Percentiles rank a stretch among this genome's conserved stretches.
Conservation (phyloP, 208 protist species). For the Wallacemonas rigidus region DNA sequence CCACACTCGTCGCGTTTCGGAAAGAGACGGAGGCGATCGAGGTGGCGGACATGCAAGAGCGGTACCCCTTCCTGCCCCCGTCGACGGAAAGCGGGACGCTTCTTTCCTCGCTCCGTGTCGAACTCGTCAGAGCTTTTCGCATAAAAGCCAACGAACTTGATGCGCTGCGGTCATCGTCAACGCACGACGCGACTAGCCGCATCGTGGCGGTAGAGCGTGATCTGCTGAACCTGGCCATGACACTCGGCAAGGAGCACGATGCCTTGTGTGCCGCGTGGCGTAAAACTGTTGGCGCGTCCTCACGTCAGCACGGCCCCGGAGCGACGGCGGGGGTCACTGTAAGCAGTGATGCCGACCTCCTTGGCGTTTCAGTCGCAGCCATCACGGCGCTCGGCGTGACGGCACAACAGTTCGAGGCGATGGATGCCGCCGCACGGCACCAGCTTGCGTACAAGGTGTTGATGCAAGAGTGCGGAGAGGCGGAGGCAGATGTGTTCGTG, state of each 20-base stretch:
- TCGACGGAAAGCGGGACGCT: constrained; percentile 26
- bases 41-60: constrained; percentile 35
- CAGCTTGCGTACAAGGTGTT: constrained; percentile 9
- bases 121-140: constrained; percentile 24
- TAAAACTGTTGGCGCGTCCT: neutral
- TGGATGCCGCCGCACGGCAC: constrained; percentile 5
- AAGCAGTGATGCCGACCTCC: neutral
- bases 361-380: neutral
- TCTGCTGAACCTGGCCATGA: constrained; percentile 20
- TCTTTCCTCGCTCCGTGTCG: constrained; percentile 20
- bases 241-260: constrained; percentile 22
- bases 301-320: too few species aligned
- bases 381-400: neutral
- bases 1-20: constrained; percentile 19
- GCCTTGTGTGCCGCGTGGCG: constrained; percentile 7
- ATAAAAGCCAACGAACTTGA: constrained; percentile 34
- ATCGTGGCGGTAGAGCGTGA: constrained; percentile 27
- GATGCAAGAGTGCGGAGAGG: neutral
- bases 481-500: constrained; percentile 31
- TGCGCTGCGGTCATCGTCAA: constrained; percentile 20
- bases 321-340: neutral
- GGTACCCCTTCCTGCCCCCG: constrained; percentile 39
- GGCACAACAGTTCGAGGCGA: neutral
- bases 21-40: constrained; percentile 22
- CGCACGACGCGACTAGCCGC: constrained; percentile 12